Base-by-base conservation (phyloP, 1,139 yeast species). In the Tardiomyces digboiensis region DNA sequence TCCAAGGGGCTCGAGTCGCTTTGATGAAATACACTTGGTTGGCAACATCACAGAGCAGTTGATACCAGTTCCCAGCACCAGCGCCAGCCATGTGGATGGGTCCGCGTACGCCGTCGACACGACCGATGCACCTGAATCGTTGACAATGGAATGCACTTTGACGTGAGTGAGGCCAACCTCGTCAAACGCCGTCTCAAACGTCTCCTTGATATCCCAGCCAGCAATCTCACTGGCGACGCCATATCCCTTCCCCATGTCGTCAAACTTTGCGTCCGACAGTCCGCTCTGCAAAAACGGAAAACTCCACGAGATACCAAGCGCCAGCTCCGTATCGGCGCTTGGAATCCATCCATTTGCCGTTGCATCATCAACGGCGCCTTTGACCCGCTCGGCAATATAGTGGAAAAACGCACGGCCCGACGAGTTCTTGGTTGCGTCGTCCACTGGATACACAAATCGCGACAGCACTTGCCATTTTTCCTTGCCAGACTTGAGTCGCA, bases 211-310 rank as follows among this genome's bases (percentile, higher is more conserved):
- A 57, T 87, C 95, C 63, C 80, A 72, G 42, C 82, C 87, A 38
- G 81, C 79, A 40, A 82, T 75, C 55, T 85, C 94, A 20, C 77
- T 78, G 22, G 41, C 36, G 47, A 85, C 80, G 49, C 79, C 74
- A 64, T 83, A 87, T 18, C 96, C 96, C 62, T 88, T 88, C 20
- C 96, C 88, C 97, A 95, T 88, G 62, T 91, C 77, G 48, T 84
- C 75, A 53, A 88, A 72, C 8, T 72, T 74, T 44, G 95, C 96
- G 7, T 75, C 68, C 3, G 83, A 78, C 19, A 80, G 75, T 10
- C 14, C 29, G 70, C 18, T 46, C 46, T 60, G 64, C 21, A 43
- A 45, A 45, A 60, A 52, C 22, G 64, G 64, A 49, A 60, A 60
- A 39, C 58, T 52, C 64, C 64, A 60, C 16, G 64, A 59, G 19